Evolutionary conservation across 2,329 filamentous ascomycete genomes (phyloP), one percentile per base, ranked within the genome.

Genomic region (Aspergillus fructus): DNA sequence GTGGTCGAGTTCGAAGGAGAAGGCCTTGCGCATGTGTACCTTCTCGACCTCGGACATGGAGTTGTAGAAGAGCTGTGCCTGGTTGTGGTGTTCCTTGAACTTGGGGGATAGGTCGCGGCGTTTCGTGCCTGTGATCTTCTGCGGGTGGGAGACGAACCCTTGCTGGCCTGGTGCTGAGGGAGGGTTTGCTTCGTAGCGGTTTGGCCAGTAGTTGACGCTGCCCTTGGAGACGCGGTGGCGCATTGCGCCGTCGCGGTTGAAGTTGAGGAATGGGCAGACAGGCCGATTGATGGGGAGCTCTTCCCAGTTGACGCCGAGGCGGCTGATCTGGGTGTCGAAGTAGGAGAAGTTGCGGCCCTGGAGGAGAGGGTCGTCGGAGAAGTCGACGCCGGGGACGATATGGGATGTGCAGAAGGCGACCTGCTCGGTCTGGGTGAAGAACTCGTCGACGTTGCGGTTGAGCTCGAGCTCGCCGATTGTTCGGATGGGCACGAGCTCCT

Each of bases 321-420:
- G 84, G 15, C 81, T 85, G 24, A 91, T 78, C 69, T 92, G 74
- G 7, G 75, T 76, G 46, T 77, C 76, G 34, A 77, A 77, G 65
- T 78, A 85, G 15, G 79, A 82, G 70, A 85, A 85, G 76, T 91
- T 92, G 34, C 89, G 85, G 33, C 89, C 89, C 69, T 92, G 88
- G 3, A 85, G 75, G 3, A 93, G 80, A 2, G 89, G 89, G 60
- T 93, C 90, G 59, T 92, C 85, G 0, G 88, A 89, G 69, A 89
- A 88, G 13, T 89, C 89, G 58, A 93, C 88, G 23, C 90, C 90
- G 0, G 89, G 89, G 0, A 94, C 88, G 49, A 94, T 77, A 64
- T 96, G 90, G 55, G 85, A 83, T 1, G 91, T 93, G 68, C 88
- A 92, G 74, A 94, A 96, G 2, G 90, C 90, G 1, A 87, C 85